Percentiles rank a stretch among this genome's conserved stretches.
Conservation (phyloP, 768 basidiomycete species). For the Tylopilus plumbeoviolaceoides region DNA sequence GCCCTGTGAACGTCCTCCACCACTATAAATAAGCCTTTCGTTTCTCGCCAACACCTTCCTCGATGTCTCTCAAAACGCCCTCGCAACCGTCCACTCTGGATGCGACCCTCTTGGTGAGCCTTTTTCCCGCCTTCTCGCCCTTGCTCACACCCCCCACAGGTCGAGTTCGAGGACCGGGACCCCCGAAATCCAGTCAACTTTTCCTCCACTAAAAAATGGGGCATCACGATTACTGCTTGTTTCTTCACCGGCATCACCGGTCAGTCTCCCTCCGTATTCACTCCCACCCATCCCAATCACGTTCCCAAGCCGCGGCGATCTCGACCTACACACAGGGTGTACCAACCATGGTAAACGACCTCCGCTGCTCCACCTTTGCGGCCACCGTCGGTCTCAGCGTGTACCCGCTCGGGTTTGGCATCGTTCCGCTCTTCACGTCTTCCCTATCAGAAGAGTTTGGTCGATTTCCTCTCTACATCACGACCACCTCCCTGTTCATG, state of each 20-base stretch:
- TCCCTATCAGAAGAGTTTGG: constrained; percentile 75
- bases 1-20: neutral
- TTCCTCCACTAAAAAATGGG: constrained; percentile 39
- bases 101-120: constrained; percentile 12
- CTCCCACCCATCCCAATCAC: neutral
- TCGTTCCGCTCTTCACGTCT: constrained; percentile 62
- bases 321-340: constrained; percentile 55
- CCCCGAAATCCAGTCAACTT: constrained; percentile 39
- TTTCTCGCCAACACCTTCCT: neutral
- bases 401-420: constrained; percentile 57
- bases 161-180: constrained; percentile 39
- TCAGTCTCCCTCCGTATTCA: constrained; percentile 9
- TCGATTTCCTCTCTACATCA: constrained; percentile 54
- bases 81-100: constrained; percentile 18
- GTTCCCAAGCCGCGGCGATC: constrained; percentile 41
- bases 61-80: constrained; percentile 8
- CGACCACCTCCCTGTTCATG: constrained; percentile 46
- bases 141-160: constrained; percentile 22
- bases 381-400: constrained; percentile 48
- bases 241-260: constrained; percentile 32
- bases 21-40: constrained; percentile 12
- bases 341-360: constrained; percentile 48
- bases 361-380: constrained; percentile 42
- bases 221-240: constrained; percentile 34
- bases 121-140: neutral